phyloP scores from a whole-genome alignment of 1,139 yeast genomes.

The Spathaspora sp. region DNA sequence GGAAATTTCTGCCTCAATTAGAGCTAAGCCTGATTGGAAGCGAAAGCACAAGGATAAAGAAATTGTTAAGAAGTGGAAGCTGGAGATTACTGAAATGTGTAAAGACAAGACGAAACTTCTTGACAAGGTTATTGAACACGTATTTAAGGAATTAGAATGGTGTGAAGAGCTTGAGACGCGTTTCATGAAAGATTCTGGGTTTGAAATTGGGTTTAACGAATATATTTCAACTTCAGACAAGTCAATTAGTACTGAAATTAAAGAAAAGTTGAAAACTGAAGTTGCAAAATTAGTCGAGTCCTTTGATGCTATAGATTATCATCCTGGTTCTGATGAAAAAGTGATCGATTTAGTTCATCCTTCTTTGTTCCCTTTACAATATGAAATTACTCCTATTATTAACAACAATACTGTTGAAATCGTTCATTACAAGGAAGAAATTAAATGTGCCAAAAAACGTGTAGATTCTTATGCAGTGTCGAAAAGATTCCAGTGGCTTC shows the following conservation, averaged over 20 bases:
- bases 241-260: conserved; percentile 10
- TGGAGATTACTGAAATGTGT: conserved; percentile 23
- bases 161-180: conserved; percentile 18
- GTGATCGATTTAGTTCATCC: conserved; percentile 26
- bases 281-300: conserved; percentile 16
- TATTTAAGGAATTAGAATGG: conserved; percentile 30
- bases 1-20: conserved; percentile 22
- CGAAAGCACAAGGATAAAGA: conserved; percentile 25
- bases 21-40: conserved; percentile 34
- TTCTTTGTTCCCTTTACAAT: conserved; percentile 27
- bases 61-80: conserved; percentile 31
- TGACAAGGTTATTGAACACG: conserved; percentile 23
- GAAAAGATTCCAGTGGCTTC: too few species aligned
- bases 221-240: conserved; percentile 18
- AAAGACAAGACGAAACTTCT: conserved; percentile 13
- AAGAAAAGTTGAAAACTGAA: conserved; percentile 7
- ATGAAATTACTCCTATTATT: conserved; percentile 29
- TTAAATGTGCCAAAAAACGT: too few species aligned
- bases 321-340: conserved; percentile 33
- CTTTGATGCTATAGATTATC: conserved; percentile 30
- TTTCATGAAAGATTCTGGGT: neutral
- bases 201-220: conserved; percentile 19
- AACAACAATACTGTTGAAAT: conserved; percentile 10
- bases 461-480: too few species aligned
- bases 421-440: conserved; percentile 8